These are phyloP conservation scores for Gryganskiella cystojenkinii DNA, from an alignment of 192 early-diverging fungal genomes.

Conservation along the genomic window DNA sequence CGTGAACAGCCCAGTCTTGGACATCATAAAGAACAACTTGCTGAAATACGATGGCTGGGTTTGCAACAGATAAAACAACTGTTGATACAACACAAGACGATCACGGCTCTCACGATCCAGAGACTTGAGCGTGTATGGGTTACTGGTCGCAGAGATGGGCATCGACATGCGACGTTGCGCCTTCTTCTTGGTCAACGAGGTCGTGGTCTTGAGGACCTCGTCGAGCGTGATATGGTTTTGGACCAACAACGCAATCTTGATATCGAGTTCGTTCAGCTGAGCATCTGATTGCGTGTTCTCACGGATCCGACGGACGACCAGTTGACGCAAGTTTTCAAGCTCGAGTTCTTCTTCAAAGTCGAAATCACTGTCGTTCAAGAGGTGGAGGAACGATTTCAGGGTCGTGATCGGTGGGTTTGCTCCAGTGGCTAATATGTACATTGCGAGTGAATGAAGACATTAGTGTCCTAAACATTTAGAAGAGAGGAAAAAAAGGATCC, in stretches of 20 bases:
- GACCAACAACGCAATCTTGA: constrained; percentile 96
- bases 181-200: constrained; percentile 57
- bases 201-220: constrained; percentile 79
- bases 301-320: constrained; percentile 88
- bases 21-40: constrained; percentile 86
- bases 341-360: constrained; percentile 95
- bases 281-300: constrained; percentile 86
- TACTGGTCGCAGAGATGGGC: constrained; percentile 52
- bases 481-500: not conserved
- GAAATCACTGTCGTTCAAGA: constrained; percentile 90
- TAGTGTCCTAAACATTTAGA: not conserved
- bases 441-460: no score
- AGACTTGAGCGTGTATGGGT: constrained; percentile 76
- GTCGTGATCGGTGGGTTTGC: constrained; percentile 84
- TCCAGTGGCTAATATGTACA: constrained; percentile 66
- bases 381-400: constrained; percentile 86
- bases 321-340: constrained; percentile 83
- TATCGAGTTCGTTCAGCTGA: constrained; percentile 89
- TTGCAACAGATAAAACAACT: constrained; percentile 97
- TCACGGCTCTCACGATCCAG: constrained; percentile 89
- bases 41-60: constrained; percentile 95
- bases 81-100: constrained; percentile 86
- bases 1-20: constrained; percentile 77
- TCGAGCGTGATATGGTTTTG: constrained; percentile 96
- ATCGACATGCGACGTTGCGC: constrained; percentile 57